Evolutionary conservation across 2,329 filamentous ascomycete genomes (phyloP), one percentile per base, ranked within the genome.

Genomic region (Fusarium tricinctum): DNA sequence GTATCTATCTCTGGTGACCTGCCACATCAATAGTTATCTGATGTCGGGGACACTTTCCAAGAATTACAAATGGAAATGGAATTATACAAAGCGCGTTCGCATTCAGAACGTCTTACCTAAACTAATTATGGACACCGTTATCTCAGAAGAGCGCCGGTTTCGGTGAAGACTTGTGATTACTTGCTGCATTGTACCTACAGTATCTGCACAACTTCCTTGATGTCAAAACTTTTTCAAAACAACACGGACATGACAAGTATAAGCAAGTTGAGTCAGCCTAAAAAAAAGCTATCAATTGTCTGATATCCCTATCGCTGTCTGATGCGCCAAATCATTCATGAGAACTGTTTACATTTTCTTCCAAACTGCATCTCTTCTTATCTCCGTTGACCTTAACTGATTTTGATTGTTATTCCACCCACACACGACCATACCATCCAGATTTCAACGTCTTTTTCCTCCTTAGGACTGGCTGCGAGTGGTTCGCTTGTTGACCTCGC

Each of bases 401-500:
- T 55, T 61, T 71, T 48, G 35, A 61, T 33, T 43, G n/a, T 42
- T 19, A 53, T 48, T 51, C 26, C 40, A 33, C 49, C 26, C 44
- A 69, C 19, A 55, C 17, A 49, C 47, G 39, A 33, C 40, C 49
- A 20, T 10, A 39, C 48, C 46, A 20, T 47, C 35, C 32, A 14
- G n/a, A 39, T 22, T 8, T 33, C 15, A 47, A n/a, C 30, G 6
- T 42, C 35, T 45, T 42, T 63, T 17, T 49, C 44, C 30, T 20
- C 43, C 71, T 71, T 83, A 87, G 75, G 83, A 85, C 73, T 85
- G 82, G 82, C 82, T 88, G 76, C 85, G 85, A 60, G 85, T 86
- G 63, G 81, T 80, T 69, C 88, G 86, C 85, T 89, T 89, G 76
- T 80, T 88, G 30, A 81, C 84, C 85, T 94, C 92, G 54, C 86